Evolutionary conservation across 2,329 filamentous ascomycete genomes (phyloP).

Genomic region (Aspergillus fumigatus): DNA sequence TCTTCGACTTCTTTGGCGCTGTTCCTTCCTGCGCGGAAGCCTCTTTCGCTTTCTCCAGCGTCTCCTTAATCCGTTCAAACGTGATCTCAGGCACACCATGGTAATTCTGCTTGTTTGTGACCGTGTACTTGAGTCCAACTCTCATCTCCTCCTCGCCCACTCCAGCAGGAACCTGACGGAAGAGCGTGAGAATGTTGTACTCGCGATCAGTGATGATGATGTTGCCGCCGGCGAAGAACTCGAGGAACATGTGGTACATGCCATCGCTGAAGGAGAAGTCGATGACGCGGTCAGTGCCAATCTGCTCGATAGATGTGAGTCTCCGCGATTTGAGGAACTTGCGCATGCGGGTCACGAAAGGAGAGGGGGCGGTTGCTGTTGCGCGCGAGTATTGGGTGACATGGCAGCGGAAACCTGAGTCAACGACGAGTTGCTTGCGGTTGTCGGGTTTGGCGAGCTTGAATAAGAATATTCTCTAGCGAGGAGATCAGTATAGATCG

Average conservation of each 20-base stretch:
- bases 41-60: slow-evolving; percentile 60
- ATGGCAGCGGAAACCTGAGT: slow-evolving; percentile 94
- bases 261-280: slow-evolving; percentile 93
- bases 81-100: slow-evolving; percentile 70
- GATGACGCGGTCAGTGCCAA: slow-evolving; percentile 90
- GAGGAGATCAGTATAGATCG: background rate
- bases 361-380: slow-evolving; percentile 76
- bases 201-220: slow-evolving; percentile 86
- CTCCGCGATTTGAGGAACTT: slow-evolving; percentile 85
- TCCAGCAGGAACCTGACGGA: slow-evolving; percentile 74
- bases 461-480: slow-evolving; percentile 81
- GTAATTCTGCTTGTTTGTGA: slow-evolving; percentile 82
- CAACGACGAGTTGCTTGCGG: slow-evolving; percentile 85
- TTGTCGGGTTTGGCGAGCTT: slow-evolving; percentile 89
- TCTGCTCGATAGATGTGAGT: slow-evolving; percentile 73
- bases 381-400: slow-evolving; percentile 85
- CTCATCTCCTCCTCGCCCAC: slow-evolving; percentile 80
- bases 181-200: slow-evolving; percentile 72
- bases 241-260: slow-evolving; percentile 77
- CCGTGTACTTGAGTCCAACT: slow-evolving; percentile 70
- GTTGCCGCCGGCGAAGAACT: slow-evolving; percentile 96
- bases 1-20: slow-evolving; percentile 62
- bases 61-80: slow-evolving; percentile 64
- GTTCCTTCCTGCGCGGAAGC: slow-evolving; percentile 31
- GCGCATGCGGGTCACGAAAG: slow-evolving; percentile 78